Percentiles rank a stretch among this genome's conserved stretches.
Conservation (phyloP, 2,329 filamentous ascomycete species). For the Metarhizium sp. region DNA sequence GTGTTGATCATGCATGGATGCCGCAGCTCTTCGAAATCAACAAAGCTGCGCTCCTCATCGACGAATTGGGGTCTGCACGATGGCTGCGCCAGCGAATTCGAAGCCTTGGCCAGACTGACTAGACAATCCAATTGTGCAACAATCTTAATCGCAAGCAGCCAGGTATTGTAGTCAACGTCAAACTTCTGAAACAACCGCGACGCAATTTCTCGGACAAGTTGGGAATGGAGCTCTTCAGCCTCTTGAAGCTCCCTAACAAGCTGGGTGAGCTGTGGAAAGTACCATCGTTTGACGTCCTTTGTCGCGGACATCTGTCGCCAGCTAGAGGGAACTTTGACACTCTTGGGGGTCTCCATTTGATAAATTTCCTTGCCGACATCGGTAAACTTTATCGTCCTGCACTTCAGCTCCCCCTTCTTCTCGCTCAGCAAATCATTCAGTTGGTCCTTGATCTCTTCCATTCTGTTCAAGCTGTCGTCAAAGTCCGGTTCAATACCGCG, state of each 20-base stretch:
- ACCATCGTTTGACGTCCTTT: constrained; percentile 83
- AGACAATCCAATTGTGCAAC: constrained; percentile 90
- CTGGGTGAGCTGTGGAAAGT: constrained; percentile 72
- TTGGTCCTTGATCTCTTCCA: constrained; percentile 65
- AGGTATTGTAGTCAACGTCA: constrained; percentile 74
- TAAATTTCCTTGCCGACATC: constrained; percentile 97
- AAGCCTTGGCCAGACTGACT: constrained; percentile 85
- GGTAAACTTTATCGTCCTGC: constrained; percentile 61
- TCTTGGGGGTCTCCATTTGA: constrained; percentile 84
- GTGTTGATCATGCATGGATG: constrained; percentile 91
- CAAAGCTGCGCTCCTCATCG: constrained; percentile 70
- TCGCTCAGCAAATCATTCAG: constrained; percentile 62
- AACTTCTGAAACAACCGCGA: constrained; percentile 79
- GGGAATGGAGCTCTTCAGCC: constrained; percentile 84
- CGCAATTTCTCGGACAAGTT: constrained; percentile 81
- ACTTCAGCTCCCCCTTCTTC: constrained; percentile 65
- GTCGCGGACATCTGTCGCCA: constrained; percentile 98
- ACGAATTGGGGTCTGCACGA: constrained; percentile 86
- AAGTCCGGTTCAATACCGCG: constrained; percentile 86
- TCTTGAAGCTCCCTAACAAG: constrained; percentile 86
- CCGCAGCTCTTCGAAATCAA: constrained; percentile 88
- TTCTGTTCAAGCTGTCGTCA: constrained; percentile 68
- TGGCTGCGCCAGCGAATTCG: constrained; percentile 71
- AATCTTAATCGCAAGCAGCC: constrained; percentile 84
- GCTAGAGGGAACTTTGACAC: constrained; percentile 70